Evolutionary conservation across 768 basidiomycete species (phyloP), one percentile per base, ranked within the genome.

Genomic region (Hysterangium stoloniferum): DNA sequence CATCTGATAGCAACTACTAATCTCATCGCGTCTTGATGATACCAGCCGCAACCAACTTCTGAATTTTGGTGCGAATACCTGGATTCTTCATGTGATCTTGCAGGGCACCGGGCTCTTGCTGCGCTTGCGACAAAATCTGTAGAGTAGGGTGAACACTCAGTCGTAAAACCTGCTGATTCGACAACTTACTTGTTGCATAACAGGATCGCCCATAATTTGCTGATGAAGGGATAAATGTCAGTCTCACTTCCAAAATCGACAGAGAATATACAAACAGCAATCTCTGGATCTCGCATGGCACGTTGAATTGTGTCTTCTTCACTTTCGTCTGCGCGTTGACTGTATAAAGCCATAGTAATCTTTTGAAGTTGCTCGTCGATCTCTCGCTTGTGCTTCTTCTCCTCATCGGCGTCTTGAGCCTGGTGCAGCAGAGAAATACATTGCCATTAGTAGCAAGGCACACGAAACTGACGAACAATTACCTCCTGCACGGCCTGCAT

Each of bases 11-110:
- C n/a, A n/a, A n/a, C n/a, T n/a, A n/a, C n/a, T n/a, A n/a, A n/a
- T n/a, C n/a, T 79, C 69, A 87, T 59, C 87, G 74, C 27, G 92
- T 93, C 69, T 77, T 81, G 71, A 97, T 94, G 62, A 97, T 88
- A 52, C 94, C 95, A 25, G 92, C 92, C 52, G 89, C 87, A 60
- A 95, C 73, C 42, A 97, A 74, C 69, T 94, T 94, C 71, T 81
- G 76, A 56, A 96, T 88, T 74, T 94, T 95, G 50, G 73, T 65
- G 35, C 78, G 77, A 28, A 94, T 82, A 29, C 73, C 66, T 6
- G 90, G 84, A 61, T 94, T 96, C 79, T 92, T 91, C 85, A 98
- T 86, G 69, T 99, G 95, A 59, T 96, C 91, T 65, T 89, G 86
- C 52, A 99, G 71, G 20, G 94, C 89, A 38, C 77, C 72, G 5